Percentiles rank a stretch among this genome's conserved stretches.
Conservation (phyloP, 306 rosid genomes). For the Acacia acuminata region DNA sequence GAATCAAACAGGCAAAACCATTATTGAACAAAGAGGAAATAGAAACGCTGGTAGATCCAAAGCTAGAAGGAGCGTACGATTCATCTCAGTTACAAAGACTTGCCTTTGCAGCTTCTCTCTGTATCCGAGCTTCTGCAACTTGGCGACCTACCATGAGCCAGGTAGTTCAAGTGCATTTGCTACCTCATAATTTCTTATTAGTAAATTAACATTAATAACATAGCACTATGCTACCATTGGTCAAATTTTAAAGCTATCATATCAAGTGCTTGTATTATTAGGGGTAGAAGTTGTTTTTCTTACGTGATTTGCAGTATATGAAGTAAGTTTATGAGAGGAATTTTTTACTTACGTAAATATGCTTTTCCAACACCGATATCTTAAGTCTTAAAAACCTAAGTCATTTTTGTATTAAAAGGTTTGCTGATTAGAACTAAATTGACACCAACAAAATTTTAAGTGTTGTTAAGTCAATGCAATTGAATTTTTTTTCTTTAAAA, state of each 20-base stretch:
- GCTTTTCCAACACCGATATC: no score
- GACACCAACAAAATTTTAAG: background rate
- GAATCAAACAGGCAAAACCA: slow-evolving; percentile 75
- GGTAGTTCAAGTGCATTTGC: slow-evolving; percentile 48
- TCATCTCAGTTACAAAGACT: slow-evolving; percentile 53
- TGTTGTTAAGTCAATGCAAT: background rate
- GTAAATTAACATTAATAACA: background rate
- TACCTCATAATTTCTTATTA: background rate
- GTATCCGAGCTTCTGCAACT: slow-evolving; percentile 73
- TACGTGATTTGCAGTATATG: no score
- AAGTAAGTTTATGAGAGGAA: no score
- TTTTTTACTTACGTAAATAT: no score
- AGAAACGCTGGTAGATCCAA: slow-evolving; percentile 78
- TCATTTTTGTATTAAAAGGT: background rate
- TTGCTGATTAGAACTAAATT: background rate
- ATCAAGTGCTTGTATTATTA: no score
- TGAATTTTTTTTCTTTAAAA: background rate
- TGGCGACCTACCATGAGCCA: slow-evolving; percentile 89
- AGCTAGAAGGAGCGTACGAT: slow-evolving; percentile 77
- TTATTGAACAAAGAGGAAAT: slow-evolving; percentile 71
- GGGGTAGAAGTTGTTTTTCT: no score
- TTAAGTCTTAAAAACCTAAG: background rate
- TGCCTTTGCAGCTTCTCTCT: slow-evolving; percentile 79
- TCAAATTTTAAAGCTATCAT: background rate
- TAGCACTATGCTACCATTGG: background rate